Evolutionary conservation across 1,139 yeast species (phyloP).

Genomic region (Hyphopichia burtonii): DNA sequence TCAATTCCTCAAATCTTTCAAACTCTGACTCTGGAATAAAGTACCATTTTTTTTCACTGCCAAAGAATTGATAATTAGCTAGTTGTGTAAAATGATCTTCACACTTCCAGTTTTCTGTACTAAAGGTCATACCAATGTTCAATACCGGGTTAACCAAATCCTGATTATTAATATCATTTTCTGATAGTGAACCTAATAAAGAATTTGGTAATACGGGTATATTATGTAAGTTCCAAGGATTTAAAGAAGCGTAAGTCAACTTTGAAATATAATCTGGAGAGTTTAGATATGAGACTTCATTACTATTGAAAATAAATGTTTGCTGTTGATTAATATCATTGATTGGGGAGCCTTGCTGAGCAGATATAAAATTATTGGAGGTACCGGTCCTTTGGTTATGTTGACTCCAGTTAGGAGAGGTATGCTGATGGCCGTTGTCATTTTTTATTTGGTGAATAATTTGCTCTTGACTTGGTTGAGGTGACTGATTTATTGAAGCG

Average conservation of each 20-base stretch:
- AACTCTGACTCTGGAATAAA: conserved; percentile 72
- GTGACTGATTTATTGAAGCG: conserved; percentile 1
- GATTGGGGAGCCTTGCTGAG: no score
- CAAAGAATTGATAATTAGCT: conserved; percentile 66
- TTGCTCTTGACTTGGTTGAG: neutral
- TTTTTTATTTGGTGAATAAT: neutral
- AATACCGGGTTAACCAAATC: conserved; percentile 30
- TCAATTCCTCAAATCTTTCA: conserved; percentile 55
- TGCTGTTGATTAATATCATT: neutral
- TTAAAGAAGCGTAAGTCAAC: conserved; percentile 25
- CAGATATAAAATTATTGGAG: no score
- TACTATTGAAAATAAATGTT: conserved; percentile 1
- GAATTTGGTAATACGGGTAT: conserved; percentile 59
- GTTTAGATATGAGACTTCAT: conserved; percentile 20
- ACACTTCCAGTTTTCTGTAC: conserved; percentile 69
- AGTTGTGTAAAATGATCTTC: conserved; percentile 76
- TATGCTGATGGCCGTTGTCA: neutral
- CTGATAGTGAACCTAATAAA: conserved; percentile 38
- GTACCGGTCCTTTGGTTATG: no score
- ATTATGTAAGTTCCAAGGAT: conserved; percentile 74
- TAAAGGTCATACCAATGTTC: conserved; percentile 61
- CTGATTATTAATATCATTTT: conserved; percentile 41
- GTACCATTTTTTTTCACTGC: conserved; percentile 76
- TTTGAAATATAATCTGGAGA: conserved; percentile 20
- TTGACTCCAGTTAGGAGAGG: neutral